Evolutionary conservation across 2,329 filamentous ascomycete species (phyloP).

Genomic region (Paraphaeosphaeria minitans): DNA sequence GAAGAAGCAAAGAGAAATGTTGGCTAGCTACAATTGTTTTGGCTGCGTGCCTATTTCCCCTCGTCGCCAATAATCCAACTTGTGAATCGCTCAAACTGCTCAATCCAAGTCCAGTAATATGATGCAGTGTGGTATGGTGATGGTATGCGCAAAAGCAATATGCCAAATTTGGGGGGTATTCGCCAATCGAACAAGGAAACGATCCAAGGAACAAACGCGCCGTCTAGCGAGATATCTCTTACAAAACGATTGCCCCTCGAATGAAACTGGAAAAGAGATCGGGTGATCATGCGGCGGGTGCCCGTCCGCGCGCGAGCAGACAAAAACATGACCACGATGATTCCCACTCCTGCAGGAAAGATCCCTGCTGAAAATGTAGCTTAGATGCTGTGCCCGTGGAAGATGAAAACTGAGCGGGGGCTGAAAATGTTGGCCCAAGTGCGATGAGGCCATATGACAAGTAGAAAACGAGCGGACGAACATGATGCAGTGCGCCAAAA

Average conservation of each 20-base stretch:
- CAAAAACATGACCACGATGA: slow-evolving; percentile 9
- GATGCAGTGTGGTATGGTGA: slow-evolving; percentile 12
- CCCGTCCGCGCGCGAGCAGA: slow-evolving; percentile 12
- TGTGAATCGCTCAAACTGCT: slow-evolving; percentile 1
- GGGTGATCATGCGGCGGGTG: slow-evolving; percentile 21
- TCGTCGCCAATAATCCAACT: slow-evolving; percentile 8
- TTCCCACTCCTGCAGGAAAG: slow-evolving; percentile 9
- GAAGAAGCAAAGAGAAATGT: slow-evolving; percentile 2
- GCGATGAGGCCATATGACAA: slow-evolving; percentile 3
- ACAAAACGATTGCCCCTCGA: slow-evolving; percentile 24
- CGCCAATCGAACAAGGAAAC: slow-evolving; percentile 34
- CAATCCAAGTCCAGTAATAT: slow-evolving; percentile 5
- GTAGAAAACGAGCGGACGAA: slow-evolving; percentile 31
- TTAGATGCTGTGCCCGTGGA: slow-evolving; percentile 22
- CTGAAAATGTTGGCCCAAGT: slow-evolving; percentile 13
- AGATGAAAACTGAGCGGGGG: slow-evolving; percentile 23
- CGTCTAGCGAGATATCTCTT: slow-evolving; percentile 42
- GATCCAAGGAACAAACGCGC: slow-evolving; percentile 22
- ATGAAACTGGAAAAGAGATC: slow-evolving; percentile 26
- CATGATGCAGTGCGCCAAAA: slow-evolving; percentile 28
- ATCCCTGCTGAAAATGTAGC: slow-evolving; percentile 27
- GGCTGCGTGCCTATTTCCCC: neutral
- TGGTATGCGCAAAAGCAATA: slow-evolving; percentile 35
- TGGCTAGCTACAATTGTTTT: slow-evolving; percentile 9
- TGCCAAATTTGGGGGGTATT: slow-evolving; percentile 34